These are phyloP conservation scores for Kodamaea sp. DNA, from an alignment of 1,139 yeast species.

Conservation along the genomic window DNA sequence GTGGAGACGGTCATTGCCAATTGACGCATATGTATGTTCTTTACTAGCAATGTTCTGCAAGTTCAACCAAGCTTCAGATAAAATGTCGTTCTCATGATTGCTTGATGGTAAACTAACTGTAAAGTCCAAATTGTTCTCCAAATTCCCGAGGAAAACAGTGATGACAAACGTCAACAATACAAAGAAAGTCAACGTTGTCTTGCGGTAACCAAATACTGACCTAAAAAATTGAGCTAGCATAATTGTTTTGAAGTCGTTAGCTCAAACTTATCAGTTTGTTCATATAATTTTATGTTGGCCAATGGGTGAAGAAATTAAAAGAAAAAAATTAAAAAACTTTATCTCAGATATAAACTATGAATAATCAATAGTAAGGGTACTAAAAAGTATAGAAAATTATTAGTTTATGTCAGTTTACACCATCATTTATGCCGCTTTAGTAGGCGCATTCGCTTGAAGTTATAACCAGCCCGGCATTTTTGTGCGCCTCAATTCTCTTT, in stretches of 20 bases:
- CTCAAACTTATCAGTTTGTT: too few species aligned
- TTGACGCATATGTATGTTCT: slow-evolving; percentile 77
- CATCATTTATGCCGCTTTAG: too few species aligned
- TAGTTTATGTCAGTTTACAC: too few species aligned
- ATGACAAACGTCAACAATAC: slow-evolving; percentile 39
- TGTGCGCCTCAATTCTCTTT: too few species aligned
- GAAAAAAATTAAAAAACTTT: too few species aligned
- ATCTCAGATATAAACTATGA: too few species aligned
- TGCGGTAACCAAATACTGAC: slow-evolving; percentile 54
- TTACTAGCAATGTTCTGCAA: slow-evolving; percentile 61
- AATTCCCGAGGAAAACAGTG: slow-evolving; percentile 27
- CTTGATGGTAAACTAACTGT: slow-evolving; percentile 40
- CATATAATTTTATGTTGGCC: too few species aligned
- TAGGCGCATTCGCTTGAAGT: too few species aligned
- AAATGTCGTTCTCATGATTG: slow-evolving; percentile 35
- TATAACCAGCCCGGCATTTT: too few species aligned
- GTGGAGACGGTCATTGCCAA: slow-evolving; percentile 72
- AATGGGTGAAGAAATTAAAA: too few species aligned
- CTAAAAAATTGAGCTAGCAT: slow-evolving; percentile 27
- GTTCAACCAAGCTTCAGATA: slow-evolving; percentile 59
- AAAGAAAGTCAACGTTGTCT: slow-evolving; percentile 53
- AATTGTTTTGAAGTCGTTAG: neutral
- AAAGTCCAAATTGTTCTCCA: slow-evolving; percentile 35
- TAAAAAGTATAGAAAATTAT: too few species aligned
- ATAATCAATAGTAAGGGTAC: too few species aligned